phyloP scores from a whole-genome alignment of 1,139 yeast genomes.

The Taphrina populina region DNA sequence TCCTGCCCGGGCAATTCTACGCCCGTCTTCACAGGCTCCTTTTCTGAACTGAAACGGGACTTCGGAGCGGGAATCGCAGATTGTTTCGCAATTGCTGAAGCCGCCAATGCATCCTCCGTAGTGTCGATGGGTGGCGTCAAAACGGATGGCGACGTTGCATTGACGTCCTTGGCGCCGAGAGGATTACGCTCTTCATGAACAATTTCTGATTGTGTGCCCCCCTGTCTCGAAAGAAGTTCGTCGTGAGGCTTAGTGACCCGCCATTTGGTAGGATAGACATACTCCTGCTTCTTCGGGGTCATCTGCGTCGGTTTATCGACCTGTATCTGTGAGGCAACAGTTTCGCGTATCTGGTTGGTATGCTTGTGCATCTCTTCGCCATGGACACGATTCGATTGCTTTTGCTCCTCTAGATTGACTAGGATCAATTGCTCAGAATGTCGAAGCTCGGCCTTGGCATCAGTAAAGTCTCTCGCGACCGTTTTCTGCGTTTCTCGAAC shows the following conservation, averaged over 20 bases:
- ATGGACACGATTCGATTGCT: constrained; percentile 26
- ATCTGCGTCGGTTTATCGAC: constrained; percentile 37
- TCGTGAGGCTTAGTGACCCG: constrained; percentile 31
- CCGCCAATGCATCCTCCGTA: constrained; percentile 9
- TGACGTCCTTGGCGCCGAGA: constrained; percentile 14
- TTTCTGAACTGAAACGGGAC: constrained; percentile 15
- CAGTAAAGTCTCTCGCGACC: constrained; percentile 23
- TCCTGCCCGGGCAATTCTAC: constrained; percentile 4
- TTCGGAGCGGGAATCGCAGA: constrained; percentile 11
- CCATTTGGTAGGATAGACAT: constrained; percentile 34
- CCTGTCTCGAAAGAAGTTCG: constrained; percentile 24
- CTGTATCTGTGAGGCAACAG: constrained; percentile 14
- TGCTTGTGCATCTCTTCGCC: constrained; percentile 31
- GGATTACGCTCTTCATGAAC: constrained; percentile 6
- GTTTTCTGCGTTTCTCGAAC: constrained; percentile 24
- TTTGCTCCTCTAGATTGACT: constrained; percentile 15
- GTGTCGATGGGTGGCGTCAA: constrained; percentile 2
- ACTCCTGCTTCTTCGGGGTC: constrained; percentile 38
- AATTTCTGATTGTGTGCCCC: constrained; percentile 1
- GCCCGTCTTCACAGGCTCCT: constrained; percentile 1
- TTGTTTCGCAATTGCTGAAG: neutral
- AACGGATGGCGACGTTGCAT: constrained; percentile 1
- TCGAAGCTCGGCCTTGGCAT: constrained; percentile 36
- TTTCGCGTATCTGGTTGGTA: neutral
- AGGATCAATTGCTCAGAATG: constrained; percentile 32